Evolutionary conservation across 2,329 filamentous ascomycete species (phyloP).

Genomic region (Diplocarpon mali): DNA sequence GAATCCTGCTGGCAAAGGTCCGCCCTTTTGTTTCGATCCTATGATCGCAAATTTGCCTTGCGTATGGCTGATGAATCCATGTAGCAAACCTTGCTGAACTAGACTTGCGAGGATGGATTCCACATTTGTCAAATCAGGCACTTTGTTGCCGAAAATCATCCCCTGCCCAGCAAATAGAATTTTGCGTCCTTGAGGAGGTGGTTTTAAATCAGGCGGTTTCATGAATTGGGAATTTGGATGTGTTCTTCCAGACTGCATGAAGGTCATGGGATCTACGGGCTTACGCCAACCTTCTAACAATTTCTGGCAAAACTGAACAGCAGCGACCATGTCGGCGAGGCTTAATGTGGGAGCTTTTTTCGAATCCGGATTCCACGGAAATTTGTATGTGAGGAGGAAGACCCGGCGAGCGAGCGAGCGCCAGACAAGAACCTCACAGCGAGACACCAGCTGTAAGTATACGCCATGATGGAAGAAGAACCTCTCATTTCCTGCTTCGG

Average conservation of each 20-base stretch:
- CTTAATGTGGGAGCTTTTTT: constrained; percentile 65
- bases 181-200: constrained; percentile 36
- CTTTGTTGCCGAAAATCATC: constrained; percentile 51
- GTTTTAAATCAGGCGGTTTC: constrained; percentile 33
- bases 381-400: constrained; percentile 69
- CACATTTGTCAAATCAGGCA: constrained; percentile 51
- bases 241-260: constrained; percentile 25
- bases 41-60: constrained; percentile 71
- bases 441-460: constrained; percentile 62
- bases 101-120: constrained; percentile 69
- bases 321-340: constrained; percentile 53
- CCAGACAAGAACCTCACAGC: constrained; percentile 76
- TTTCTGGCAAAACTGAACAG: constrained; percentile 54
- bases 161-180: constrained; percentile 46
- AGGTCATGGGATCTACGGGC: constrained; percentile 22
- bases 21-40: constrained; percentile 57
- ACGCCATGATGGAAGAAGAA: constrained; percentile 73
- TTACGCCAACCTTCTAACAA: constrained; percentile 45
- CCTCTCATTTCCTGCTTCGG: constrained; percentile 40
- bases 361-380: constrained; percentile 44
- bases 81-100: constrained; percentile 68
- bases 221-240: constrained; percentile 38
- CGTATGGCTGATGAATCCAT: constrained; percentile 73
- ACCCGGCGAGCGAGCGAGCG: constrained; percentile 66
- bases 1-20: constrained; percentile 61